Base-by-base conservation (phyloP, 2,329 filamentous ascomycete species). In the Aspergillus quadrilineatus region DNA sequence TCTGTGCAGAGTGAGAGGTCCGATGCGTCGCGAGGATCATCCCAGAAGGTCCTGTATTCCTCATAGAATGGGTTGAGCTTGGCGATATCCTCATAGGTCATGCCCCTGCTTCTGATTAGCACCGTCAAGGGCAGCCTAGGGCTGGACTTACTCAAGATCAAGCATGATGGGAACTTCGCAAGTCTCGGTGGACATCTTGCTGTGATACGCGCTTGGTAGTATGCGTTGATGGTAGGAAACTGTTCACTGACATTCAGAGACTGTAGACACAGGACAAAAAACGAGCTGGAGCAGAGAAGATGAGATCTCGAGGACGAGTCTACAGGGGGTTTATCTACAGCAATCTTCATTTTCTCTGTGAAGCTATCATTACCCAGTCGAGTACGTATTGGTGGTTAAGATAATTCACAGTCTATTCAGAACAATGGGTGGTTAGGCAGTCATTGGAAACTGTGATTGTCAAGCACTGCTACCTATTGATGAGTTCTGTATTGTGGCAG, bases 91-190 rank as follows among this genome's bases (percentile, higher is more conserved):
- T 65, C 63, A 44, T 68, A 66, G 0, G 58, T 57, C 8, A 67
- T 61, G 32, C 65, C 60, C 4, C 65, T 66, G 53, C 43, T 62
- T 10, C 26, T 37, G 3, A 41, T 60, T 57, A 59, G 64, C 52
- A 52, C 12, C 42, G 6, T 26, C n/a, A 10, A 10, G 6, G 5
- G 39, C 32, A 4, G 42, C 9, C 10, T 17, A 12, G 14, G 30
- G n/a, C 8, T 41, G 30, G 9, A 48, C 67, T 61, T 64, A 70
- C 69, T 64, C 65, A 7, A 64, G 62, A 50, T 64, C 58, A 5
- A 66, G 62, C 56, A 70, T 63, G 51, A 70, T 63, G 44, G 69
- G 67, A 12, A 70, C 65, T 46, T 69, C 64, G 55, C 62, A 62
- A 8, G 60, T 61, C 14, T 60, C 41, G 22, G 50, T 32, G 37